Evolutionary conservation across 192 early-diverging fungal species (phyloP), one percentile per base, ranked within the genome.

Genomic region (Coemansia sp.): DNA sequence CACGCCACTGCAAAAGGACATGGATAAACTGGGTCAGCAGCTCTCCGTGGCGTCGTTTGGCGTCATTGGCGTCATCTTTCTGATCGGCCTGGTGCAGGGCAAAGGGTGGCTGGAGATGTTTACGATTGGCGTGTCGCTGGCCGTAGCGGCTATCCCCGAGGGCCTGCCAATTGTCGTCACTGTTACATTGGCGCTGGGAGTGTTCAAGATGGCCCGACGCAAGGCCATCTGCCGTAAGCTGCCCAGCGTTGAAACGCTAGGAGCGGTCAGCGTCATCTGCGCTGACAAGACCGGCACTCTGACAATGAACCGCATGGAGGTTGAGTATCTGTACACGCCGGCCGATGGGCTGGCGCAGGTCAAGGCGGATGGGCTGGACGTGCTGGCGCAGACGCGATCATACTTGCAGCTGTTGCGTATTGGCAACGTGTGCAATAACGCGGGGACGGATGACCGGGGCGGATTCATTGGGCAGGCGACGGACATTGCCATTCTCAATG

Each of bases 131-230:
- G 92, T 85, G 63, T 65, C 60, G 68, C 83, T 98, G 56, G 95
- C 95, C 0, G 96, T 98, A 0, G 96, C 96, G 17, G 94, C 95
- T n/a, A 97, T 98, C 62, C 96, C 96, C 22, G 95, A 97, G 74
- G 96, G 96, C 27, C 81, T 98, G 22, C 96, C 96, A 1, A 93
- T 98, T 68, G 95, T 96, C 5, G 96, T 98, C 5, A 95, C 94
- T 0, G 95, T 98, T 11, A 98, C 96, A 9, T 80, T 98, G 42
- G 95, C 95, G 11, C 63, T 81, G 65, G 95, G 95, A 26, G 94
- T 97, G 24, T 83, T 97, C 53, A 80, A 91, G 18, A 94, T 98
- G 93, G 93, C 95, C 1, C 88, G 87, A 42, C 84, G 91, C 56
- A 86, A 92, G 65, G 93, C 93, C 5, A 97, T 98, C 54, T 89